phyloP scores from a whole-genome alignment of 768 basidiomycete species.

The Trametes cinnabarina region DNA sequence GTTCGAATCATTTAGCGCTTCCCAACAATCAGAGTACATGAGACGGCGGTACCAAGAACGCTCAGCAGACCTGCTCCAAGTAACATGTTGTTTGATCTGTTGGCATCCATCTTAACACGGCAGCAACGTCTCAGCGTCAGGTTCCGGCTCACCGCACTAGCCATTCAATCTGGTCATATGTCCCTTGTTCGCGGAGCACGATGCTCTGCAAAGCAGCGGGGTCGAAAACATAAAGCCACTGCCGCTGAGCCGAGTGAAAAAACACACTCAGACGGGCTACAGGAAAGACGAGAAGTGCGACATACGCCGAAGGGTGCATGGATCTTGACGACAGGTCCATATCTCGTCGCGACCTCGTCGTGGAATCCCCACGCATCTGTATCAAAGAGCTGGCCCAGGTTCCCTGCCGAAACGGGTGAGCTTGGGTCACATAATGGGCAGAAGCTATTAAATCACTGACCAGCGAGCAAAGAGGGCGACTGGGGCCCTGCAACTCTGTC shows the following conservation, averaged over 20 bases:
- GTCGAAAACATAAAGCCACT: slow-evolving; percentile 27
- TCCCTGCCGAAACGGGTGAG: slow-evolving; percentile 5
- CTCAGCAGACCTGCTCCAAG: slow-evolving; percentile 12
- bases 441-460: background rate
- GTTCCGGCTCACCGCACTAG: slow-evolving; percentile 8
- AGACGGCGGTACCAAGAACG: slow-evolving; percentile 10
- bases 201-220: slow-evolving; percentile 24
- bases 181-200: slow-evolving; percentile 26
- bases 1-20: no score
- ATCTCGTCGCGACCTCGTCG: slow-evolving; percentile 14
- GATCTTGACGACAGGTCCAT: slow-evolving; percentile 21
- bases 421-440: background rate
- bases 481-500: slow-evolving; percentile 16
- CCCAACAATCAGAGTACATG: no score
- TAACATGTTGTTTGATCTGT: slow-evolving; percentile 15
- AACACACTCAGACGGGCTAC: background rate
- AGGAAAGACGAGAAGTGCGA: background rate
- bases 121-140: no score
- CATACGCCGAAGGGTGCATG: slow-evolving; percentile 18
- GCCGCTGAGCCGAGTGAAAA: slow-evolving; percentile 5
- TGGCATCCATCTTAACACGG: background rate
- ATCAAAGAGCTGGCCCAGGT: slow-evolving; percentile 18
- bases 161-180: slow-evolving; percentile 24
- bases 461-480: slow-evolving; percentile 11
- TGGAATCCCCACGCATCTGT: slow-evolving; percentile 19